Evolutionary conservation across 2,329 filamentous ascomycete genomes (phyloP), one percentile per base, ranked within the genome.

Genomic region (Exserohilum rostratum): DNA sequence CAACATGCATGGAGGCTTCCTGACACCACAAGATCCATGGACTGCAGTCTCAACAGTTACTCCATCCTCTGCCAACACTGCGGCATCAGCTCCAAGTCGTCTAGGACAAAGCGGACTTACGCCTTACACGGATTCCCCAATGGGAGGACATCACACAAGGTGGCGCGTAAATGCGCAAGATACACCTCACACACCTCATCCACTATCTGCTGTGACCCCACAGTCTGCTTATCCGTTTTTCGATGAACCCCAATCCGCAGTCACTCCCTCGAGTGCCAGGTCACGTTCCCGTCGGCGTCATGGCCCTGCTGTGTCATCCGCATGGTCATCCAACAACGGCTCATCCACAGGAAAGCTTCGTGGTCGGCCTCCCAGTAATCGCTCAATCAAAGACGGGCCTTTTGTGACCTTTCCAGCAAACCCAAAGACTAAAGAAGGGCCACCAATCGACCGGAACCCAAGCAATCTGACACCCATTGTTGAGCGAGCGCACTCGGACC

Each of bases 221-320:
- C 85, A 80, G n/a, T 76, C 77, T 12, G 76, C 78, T 4, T 77
- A 78, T 47, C 76, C 79, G 6, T 79, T 79, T 45, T 79, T 80
- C 50, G 78, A 82, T 42, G 88, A 91, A 59, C 89, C 90, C 9
- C 86, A 83, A 44, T 92, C 91, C 0, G 90, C 90, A 3, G 80
- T 90, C n/a, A 90, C 88, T 3, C 86, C 88, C 1, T 85, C 83
- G 47, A 72, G 72, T 42, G 68, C 75, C 11, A 74, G 75, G 31
- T 87, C 82, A 58, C 75, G 83, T 54, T 74, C 80, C 5, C 75
- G 83, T 50, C 81, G 88, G 50, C 85, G 90, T 3, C 90, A 96
- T 71, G 92, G 92, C 0, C 90, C 91, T 0, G 91, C 90, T 6
- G 91, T 96, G 0, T 96, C 92, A 0, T 96, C 92, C 9, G 93